Evolutionary conservation across 768 basidiomycete genomes (phyloP), one percentile per base, ranked within the genome.

Genomic region (Hygrocybe punicea): DNA sequence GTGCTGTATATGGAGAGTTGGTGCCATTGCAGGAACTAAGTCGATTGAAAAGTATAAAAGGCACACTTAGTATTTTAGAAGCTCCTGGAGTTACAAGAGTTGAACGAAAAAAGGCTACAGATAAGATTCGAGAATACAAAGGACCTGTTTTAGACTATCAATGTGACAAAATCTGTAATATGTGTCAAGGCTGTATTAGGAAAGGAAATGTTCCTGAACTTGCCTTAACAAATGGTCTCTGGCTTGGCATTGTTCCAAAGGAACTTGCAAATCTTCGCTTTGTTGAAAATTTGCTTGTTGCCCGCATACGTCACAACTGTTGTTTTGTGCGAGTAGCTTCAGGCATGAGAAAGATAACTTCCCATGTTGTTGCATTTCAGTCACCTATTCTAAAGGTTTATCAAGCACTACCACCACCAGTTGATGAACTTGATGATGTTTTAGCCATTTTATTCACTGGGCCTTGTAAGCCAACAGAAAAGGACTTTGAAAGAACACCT

Each of bases 371-470:
- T 2, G 63, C 65, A 14, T 76, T 71, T 59, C 59, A 64, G 3
- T 62, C 64, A 11, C 75, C 75, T 11, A 65, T 66, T 0, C 58
- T 58, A 0, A 72, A 69, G 40, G 56, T 77, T 0, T 75, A 73
- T 56, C 8, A 61, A 14, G 58, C 29, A 6, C 56, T 77, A 0
- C 76, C 76, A 1, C 73, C 72, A 1, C 63, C 63, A 3, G n/a
- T 35, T 1, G 59, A 63, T 2, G 73, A 77, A 3, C 17, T 78
- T 8, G 65, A 70, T 54, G 67, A 73, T 5, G 62, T 71, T 0
- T 53, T 74, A 1, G 71, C 70, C 1, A 60, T 74, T 48, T n/a
- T 76, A 1, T 75, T 69, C 45, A 69, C 63, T 0, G 73, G 74
- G 0, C 60, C 69, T 0, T 35, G 37, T 10, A 40, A 58, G 33